Percentiles rank a stretch among this genome's conserved stretches.
phyloP scores from a whole-genome alignment of 768 basidiomycete genomes.

The Suillus lakei region DNA sequence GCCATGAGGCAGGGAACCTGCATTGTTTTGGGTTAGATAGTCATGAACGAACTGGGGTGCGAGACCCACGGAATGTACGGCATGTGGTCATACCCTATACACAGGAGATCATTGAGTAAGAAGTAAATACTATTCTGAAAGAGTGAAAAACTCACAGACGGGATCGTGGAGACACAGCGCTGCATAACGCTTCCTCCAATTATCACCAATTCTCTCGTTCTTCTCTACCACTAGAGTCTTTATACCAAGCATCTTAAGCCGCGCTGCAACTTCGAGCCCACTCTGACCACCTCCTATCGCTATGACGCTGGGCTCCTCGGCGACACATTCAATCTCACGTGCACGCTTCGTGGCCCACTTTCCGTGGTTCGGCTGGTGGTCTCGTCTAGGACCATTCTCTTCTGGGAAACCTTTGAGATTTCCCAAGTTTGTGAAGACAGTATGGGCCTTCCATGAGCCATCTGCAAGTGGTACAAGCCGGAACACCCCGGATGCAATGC shows the following conservation, averaged over 20 bases:
- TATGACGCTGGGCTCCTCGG: conserved; percentile 55
- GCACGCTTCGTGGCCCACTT: conserved; percentile 35
- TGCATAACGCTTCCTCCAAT: conserved; percentile 52
- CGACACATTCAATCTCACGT: conserved; percentile 33
- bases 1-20: conserved; percentile 66
- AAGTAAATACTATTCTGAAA: neutral
- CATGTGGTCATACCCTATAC: conserved; percentile 50
- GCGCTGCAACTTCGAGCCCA: conserved; percentile 61
- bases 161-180: conserved; percentile 40
- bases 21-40: neutral
- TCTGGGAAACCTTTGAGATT: conserved; percentile 51
- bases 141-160: conserved; percentile 28
- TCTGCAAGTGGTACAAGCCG: conserved; percentile 49
- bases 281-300: conserved; percentile 57
- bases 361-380: conserved; percentile 41
- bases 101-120: neutral
- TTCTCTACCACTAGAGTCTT: conserved; percentile 28
- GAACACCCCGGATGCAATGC: conserved; percentile 47
- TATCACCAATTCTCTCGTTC: conserved; percentile 33
- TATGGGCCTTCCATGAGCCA: conserved; percentile 52
- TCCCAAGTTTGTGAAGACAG: conserved; percentile 56
- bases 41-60: neutral
- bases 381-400: conserved; percentile 47
- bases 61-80: conserved; percentile 58
- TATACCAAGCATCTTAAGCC: conserved; percentile 43